phyloP scores from a whole-genome alignment of 345 rosid species.

The Eucalyptus microcorys region DNA sequence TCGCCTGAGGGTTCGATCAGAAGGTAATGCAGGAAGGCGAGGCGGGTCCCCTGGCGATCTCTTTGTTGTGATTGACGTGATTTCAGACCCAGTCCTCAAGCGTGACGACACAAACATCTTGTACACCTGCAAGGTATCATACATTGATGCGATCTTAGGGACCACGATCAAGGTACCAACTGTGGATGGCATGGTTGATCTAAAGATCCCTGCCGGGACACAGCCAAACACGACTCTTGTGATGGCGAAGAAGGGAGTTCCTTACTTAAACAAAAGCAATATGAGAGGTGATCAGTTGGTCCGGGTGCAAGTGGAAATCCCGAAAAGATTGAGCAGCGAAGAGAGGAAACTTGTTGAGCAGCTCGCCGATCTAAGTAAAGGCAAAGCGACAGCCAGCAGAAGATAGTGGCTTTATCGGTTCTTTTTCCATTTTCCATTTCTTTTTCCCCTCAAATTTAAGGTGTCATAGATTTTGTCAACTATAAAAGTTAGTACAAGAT shows the following conservation, averaged over 20 bases:
- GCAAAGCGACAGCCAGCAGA: slow-evolving; percentile 61
- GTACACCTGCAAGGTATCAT: slow-evolving; percentile 83
- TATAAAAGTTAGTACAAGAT: background rate
- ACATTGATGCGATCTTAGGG: slow-evolving; percentile 86
- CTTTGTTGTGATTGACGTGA: slow-evolving; percentile 70
- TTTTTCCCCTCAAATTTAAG: background rate
- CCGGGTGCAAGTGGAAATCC: slow-evolving; percentile 95
- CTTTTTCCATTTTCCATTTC: background rate
- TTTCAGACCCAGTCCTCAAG: slow-evolving; percentile 75
- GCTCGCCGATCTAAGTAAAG: slow-evolving; percentile 84
- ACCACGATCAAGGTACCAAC: slow-evolving; percentile 82
- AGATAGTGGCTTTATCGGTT: slow-evolving; percentile 16
- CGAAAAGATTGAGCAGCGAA: slow-evolving; percentile 76
- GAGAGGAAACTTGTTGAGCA: slow-evolving; percentile 85
- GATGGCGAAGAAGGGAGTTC: slow-evolving; percentile 95
- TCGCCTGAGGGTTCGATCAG: slow-evolving; percentile 86
- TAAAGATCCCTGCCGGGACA: slow-evolving; percentile 91
- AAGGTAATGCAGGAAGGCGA: slow-evolving; percentile 89
- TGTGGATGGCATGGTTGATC: slow-evolving; percentile 88
- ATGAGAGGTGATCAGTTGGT: slow-evolving; percentile 96
- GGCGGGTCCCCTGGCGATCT: slow-evolving; percentile 95
- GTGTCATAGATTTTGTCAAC: background rate
- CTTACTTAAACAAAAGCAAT: slow-evolving; percentile 74
- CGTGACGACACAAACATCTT: slow-evolving; percentile 81
- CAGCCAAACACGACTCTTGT: slow-evolving; percentile 90